A percentile compares a stretch with the other conserved stretches of the same genome.
These are phyloP conservation scores for Hordeum pubiflorum DNA, from an alignment of 202 grass and related monocot species.

Conservation along the genomic window DNA sequence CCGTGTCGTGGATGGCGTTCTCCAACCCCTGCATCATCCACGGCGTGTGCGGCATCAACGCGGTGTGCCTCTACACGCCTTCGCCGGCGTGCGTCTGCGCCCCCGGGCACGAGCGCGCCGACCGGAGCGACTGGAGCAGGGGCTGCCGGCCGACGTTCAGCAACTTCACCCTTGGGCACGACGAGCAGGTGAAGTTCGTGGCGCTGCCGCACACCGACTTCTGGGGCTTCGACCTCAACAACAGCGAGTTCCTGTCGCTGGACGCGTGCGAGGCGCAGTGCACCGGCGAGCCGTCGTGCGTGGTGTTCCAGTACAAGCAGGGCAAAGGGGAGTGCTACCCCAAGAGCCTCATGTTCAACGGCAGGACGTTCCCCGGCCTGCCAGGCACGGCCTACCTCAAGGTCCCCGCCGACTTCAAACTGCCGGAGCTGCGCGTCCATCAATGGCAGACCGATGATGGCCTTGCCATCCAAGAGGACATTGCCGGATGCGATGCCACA, in stretches of 20 bases:
- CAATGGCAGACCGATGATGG: slow-evolving; percentile 17
- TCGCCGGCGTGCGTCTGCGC: slow-evolving; percentile 38
- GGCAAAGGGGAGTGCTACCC: slow-evolving; percentile 31
- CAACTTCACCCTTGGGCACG: background rate
- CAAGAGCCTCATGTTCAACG: slow-evolving; percentile 49
- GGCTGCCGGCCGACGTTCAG: slow-evolving; percentile 34
- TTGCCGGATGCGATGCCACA: background rate
- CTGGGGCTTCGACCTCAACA: slow-evolving; percentile 50
- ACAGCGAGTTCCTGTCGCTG: background rate
- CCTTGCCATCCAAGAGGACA: slow-evolving; percentile 10
- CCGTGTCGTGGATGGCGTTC: slow-evolving; percentile 33
- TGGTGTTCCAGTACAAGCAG: slow-evolving; percentile 25
- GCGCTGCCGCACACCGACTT: slow-evolving; percentile 48
- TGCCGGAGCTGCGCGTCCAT: background rate
- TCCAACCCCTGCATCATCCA: slow-evolving; percentile 30
- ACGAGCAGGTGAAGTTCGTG: slow-evolving; percentile 28
- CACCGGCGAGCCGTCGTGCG: slow-evolving; percentile 11
- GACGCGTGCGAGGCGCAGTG: background rate
- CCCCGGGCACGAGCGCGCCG: slow-evolving; percentile 39
- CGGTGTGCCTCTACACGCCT: slow-evolving; percentile 47
- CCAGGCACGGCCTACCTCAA: slow-evolving; percentile 34
- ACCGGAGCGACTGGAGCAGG: slow-evolving; percentile 40
- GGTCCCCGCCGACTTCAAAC: slow-evolving; percentile 8
- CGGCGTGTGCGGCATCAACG: slow-evolving; percentile 50
- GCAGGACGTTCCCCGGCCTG: slow-evolving; percentile 21